Evolutionary conservation across 495 filamentous ascomycete species (phyloP), one percentile per base, ranked within the genome.

Genomic region (Darksidea phi): DNA sequence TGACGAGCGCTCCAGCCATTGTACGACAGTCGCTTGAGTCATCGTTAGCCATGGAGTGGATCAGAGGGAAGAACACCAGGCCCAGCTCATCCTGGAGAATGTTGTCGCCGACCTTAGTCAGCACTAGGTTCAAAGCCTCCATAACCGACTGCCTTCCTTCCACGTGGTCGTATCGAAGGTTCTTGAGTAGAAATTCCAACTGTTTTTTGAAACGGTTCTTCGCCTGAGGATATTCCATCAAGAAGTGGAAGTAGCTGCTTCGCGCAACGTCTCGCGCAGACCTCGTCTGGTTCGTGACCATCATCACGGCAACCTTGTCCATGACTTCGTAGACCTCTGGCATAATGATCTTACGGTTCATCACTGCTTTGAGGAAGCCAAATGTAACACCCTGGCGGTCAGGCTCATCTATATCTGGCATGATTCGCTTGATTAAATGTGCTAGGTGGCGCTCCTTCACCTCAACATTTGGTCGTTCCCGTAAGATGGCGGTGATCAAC

Each of bases 261-360:
- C 95, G 84, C 17, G 93, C 92, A 34, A 93, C 75, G 67, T 96
- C 91, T 42, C 93, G 82, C 2, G 92, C 88, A 61, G 85, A 84
- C 65, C 87, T 85, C 63, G 91, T 91, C 57, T 95, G 88, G 72
- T 96, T 97, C 23, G 88, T 96, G 57, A 98, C 89, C 92, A 97
- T 96, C 74, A 97, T 86, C n/a, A 79, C 83, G 23, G 89, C 88
- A 32, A 97, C 85, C 63, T 86, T 81, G 68, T 98, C 94, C 50
- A 95, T 81, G 13, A 88, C 84, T 65, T 97, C 92, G 72, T 97
- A 98, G 48, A 97, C 85, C 48, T 88, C 84, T 1, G 91, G 83
- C 47, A 95, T 90, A 55, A 95, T 79, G 48, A 96, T 78, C 72
- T 89, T 95, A 23, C 91, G 81, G 21, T 86, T 84, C 74, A 97